A percentile compares a stretch with the other conserved stretches of the same genome.
These are phyloP conservation scores for Coemansia sp. DNA, from an alignment of 192 early-diverging fungal species.

Conservation along the genomic window DNA sequence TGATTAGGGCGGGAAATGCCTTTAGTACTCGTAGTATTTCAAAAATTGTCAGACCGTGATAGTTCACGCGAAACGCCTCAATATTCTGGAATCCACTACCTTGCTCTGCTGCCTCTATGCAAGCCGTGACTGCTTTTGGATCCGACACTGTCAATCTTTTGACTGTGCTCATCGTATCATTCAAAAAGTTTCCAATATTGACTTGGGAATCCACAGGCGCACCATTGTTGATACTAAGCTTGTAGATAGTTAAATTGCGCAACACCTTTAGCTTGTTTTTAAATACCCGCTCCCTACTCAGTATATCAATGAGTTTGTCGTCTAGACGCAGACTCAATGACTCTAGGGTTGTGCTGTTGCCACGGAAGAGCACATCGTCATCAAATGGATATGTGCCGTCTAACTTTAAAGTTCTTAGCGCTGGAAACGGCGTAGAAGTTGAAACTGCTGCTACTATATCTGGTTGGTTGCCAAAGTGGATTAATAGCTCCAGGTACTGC, in stretches of 20 bases:
- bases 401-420: background rate
- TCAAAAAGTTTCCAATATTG: background rate
- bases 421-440: background rate
- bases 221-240: background rate
- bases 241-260: background rate
- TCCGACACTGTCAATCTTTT: background rate
- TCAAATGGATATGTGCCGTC: background rate
- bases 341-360: conserved; percentile 1
- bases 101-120: no score
- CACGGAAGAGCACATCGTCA: conserved; percentile 8
- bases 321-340: background rate
- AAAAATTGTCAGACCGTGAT: background rate
- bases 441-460: background rate
- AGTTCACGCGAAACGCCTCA: background rate
- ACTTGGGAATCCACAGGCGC: background rate
- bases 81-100: background rate
- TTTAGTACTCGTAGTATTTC: background rate
- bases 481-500: background rate
- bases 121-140: no score
- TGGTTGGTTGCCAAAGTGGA: background rate
- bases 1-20: background rate
- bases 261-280: background rate
- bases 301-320: background rate
- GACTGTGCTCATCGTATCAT: background rate
- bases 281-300: background rate